Base-by-base conservation (phyloP, 495 filamentous ascomycete species). In the Alectoria sarmentosa region DNA sequence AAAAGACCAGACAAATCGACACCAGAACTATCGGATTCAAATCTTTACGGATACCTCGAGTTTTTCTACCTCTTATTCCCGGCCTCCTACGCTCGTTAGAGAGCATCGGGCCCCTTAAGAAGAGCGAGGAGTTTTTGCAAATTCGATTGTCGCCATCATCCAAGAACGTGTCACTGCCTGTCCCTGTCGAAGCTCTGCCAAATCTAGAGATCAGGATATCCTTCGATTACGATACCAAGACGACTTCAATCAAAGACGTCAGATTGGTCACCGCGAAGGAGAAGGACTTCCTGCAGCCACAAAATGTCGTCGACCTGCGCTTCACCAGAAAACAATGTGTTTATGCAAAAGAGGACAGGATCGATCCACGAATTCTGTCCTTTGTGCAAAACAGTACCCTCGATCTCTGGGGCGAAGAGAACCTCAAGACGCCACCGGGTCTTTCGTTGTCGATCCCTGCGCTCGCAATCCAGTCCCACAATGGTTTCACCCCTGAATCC, bases 331-430 rank as follows among this genome's bases (percentile, higher is more conserved):
- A 60, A 7, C 30, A 49, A 41, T 65, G 46, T 46, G 30, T 67
- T 13, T 54, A 64, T 26, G 57, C 61, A 17, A 54, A 30, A 28
- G 36, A 59, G 4, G 56, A 54, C 37, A 4, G 36, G 0, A 30
- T 62, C 9, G 69, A 71, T 55, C 62, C 69, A 19, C 30, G 30
- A 10, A 67, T 71, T 19, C 13, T 34, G 19, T 49, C 62, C 0
- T 71, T 71, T 41, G 44, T 71, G 23, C 30, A 66, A 10, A 21
- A 49, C 15, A 67, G 69, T 21, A 69, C 67, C 38, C 42, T 71
- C 8, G 34, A 67, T 44, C 37, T 69, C 17, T 71, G 58, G 60
- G 69, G 69, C 4, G 46, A 41, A 21, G 61, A 65, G 30, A 60
- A 58, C 4, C 61, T 66, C 21, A 64, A 60, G 21, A 69, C 64